Base-by-base conservation (phyloP, 2,329 filamentous ascomycete genomes). In the Phoma sp. region DNA sequence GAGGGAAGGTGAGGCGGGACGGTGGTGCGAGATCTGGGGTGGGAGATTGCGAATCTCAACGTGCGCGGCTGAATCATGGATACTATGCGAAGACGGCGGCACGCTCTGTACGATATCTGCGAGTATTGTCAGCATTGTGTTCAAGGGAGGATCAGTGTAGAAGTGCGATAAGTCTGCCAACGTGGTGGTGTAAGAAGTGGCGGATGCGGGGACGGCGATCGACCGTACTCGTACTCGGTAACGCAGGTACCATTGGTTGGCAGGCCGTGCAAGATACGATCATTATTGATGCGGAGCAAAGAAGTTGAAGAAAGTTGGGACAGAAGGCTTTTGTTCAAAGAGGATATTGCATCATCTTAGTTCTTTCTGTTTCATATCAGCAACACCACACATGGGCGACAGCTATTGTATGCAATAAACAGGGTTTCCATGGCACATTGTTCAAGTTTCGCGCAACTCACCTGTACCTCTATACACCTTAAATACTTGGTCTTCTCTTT, bases 171-270 rank as follows among this genome's bases (percentile, higher is more conserved):
- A 10, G 6, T 15, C 6, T 23, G 10, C 5, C 11, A n/a, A 20
- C 10, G 20, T 2, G 14, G 28, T 20, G n/a, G 20, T 46, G 48
- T 18, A 18, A 17, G 37, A 40, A 29, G 26, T 47, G 25, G 25
- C 36, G 28, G 17, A 25, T 39, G 42, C 30, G 42, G 42, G 30
- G 30, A 3, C 15, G 17, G n/a, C 29, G 50, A 52, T 52, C 49
- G 25, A 26, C 36, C 34, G 17, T 29, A 23, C 17, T 37, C 50
- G 50, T 47, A 42, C 33, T 53, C 43, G 50, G 43, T 53, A 53
- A 42, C n/a, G 50, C 50, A 53, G 37, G 25, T 53, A 33, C 32
- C 36, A 26, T 17, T 23, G 23, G 14, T 21, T 14, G n/a, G 28
- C 20, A 15, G 42, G 23, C 36, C n/a, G 14, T 7, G 36, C 36